These are phyloP conservation scores for Kazachstania bromeliacearum DNA, from an alignment of 805 yeast species.

Conservation along the genomic window DNA sequence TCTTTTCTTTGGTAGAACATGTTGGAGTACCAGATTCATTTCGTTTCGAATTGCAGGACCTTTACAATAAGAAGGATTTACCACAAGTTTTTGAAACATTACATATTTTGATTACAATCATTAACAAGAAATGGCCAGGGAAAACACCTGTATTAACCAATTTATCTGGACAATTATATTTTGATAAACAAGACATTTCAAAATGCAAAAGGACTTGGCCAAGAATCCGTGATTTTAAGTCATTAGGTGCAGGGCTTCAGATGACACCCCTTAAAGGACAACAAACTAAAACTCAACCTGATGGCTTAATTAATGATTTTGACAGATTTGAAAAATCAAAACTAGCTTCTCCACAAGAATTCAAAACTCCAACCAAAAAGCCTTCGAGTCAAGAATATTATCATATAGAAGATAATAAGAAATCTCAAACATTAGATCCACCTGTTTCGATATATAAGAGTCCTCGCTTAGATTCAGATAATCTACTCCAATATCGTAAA, in stretches of 20 bases:
- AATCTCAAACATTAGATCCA: background rate
- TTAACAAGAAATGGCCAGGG: conserved; percentile 44
- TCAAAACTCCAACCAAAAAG: conserved; percentile 1
- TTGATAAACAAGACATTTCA: conserved; percentile 59
- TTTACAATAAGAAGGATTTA: conserved; percentile 82
- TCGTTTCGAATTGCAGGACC: conserved; percentile 83
- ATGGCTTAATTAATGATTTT: conserved; percentile 22
- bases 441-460: background rate
- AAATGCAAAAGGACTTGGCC: conserved; percentile 56
- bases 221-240: conserved; percentile 68
- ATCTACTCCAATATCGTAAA: background rate
- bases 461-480: background rate
- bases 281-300: background rate
- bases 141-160: conserved; percentile 52
- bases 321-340: conserved; percentile 4
- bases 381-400: background rate
- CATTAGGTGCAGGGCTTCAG: conserved; percentile 34
- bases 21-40: conserved; percentile 80
- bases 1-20: conserved; percentile 59
- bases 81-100: conserved; percentile 92
- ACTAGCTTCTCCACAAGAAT: background rate
- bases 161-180: conserved; percentile 48
- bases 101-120: conserved; percentile 75
- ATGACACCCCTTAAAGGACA: conserved; percentile 2
- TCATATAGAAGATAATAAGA: background rate